Percentiles rank a stretch among this genome's conserved stretches.
Conservation (phyloP, 805 yeast species). For the Lipomyces chichibuensis region DNA sequence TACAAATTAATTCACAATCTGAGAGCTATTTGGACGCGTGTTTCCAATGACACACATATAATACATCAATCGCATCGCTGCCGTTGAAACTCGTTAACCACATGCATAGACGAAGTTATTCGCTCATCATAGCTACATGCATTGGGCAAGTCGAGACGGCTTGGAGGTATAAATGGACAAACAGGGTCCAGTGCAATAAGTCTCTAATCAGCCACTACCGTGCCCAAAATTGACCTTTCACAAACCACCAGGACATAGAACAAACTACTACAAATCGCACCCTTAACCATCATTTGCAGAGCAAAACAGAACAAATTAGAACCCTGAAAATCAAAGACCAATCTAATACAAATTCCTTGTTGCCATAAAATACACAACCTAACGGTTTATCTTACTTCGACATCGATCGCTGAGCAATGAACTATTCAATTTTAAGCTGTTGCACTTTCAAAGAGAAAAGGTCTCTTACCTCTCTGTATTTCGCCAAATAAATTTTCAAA, state of each 20-base stretch:
- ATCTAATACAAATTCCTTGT: neutral
- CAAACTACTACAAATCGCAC: neutral
- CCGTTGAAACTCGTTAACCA: neutral
- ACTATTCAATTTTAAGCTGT: neutral
- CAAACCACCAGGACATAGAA: neutral
- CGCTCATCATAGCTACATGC: no score
- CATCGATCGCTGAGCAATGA: slow-evolving; percentile 19
- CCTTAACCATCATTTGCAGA: neutral
- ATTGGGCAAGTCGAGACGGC: no score
- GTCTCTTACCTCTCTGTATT: slow-evolving; percentile 54
- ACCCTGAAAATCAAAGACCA: neutral
- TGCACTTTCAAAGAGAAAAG: neutral
- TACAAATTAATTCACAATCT: neutral
- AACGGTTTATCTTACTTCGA: slow-evolving; percentile 6
- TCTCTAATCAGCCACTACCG: neutral
- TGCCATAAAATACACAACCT: slow-evolving; percentile 6
- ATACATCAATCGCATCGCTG: neutral
- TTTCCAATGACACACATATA: neutral
- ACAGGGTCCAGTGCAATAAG: neutral
- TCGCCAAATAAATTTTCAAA: slow-evolving; percentile 66
- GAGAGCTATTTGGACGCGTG: neutral
- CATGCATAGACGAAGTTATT: neutral
- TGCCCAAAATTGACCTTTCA: neutral
- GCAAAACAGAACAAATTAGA: neutral
- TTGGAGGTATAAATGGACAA: no score